Evolutionary conservation across 1,284 basidiomycete genomes (phyloP), one percentile per base, ranked within the genome.

Genomic region (Kwoniella shivajii): DNA sequence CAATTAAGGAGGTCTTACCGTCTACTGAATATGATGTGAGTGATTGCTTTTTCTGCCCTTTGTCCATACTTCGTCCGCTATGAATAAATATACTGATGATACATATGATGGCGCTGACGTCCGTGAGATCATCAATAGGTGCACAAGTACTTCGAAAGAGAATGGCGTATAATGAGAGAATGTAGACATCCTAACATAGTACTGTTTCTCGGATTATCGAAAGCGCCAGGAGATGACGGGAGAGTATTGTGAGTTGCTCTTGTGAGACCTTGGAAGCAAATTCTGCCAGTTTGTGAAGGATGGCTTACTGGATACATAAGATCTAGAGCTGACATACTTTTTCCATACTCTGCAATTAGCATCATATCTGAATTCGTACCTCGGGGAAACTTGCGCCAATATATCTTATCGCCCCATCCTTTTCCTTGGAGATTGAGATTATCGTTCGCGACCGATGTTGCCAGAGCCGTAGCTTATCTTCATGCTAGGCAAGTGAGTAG

Each of bases 61-160:
- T n/a, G 7, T n/a, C 37, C n/a, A n/a, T 6, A 6, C 37, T 18
- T 46, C 18, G 10, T 22, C n/a, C 30, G 13, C 33, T 36, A 10
- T 9, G n/a, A 10, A 36, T n/a, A 36, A 29, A 44, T 44, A 26
- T 24, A 44, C 2, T 46, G 22, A 10, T 20, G 27, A 2, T 20
- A 3, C 27, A 6, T 39, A 20, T 16, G 37, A 49, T 34, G 34
- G 13, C 6, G 26, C 31, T 29, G 31, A 37, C 14, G 14, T 6
- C 47, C 18, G 20, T 16, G n/a, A 36, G 10, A n/a, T n/a, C 31
- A 27, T 13, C 9, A 39, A n/a, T 49, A 78, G 72, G 80, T 97
- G 26, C 85, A 88, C 69, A 99, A 99, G 79, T 98, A 98, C 80
- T 96, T 98, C 78, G 92, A 95, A 72, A 85, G 95, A 33, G 95